Evolutionary conservation across 495 filamentous ascomycete genomes (phyloP), one percentile per base, ranked within the genome.

Genomic region (Apodospora peruviana): DNA sequence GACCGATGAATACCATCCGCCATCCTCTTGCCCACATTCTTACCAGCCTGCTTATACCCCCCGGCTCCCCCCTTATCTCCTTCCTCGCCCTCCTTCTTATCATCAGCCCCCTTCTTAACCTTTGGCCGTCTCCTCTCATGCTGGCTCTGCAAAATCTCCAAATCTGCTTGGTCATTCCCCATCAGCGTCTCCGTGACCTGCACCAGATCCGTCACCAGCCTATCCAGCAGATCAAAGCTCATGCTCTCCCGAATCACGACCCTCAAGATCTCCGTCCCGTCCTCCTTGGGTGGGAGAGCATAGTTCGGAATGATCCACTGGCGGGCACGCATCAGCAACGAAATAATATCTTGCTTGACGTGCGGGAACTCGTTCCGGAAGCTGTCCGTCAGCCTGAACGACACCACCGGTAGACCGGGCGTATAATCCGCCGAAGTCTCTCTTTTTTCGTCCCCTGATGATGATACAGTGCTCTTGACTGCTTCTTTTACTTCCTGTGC

Each of bases 231-330:
- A 57, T 88, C 85, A 22, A 86, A 64, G 29, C 73, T 80, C 80
- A 89, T 83, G 54, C 68, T 78, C 69, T 87, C 83, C 16, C 86
- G 71, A 9, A 89, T 68, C 1, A 87, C 85, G 9, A 88, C 75
- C 3, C 86, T 69, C 49, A 88, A 58, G 51, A 88, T 88, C 62
- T 88, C 85, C 2, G 73, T 85, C 21, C 74, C 68, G 3, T 81
- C 72, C 55, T 79, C 78, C 23, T 69, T 73, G 4, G 85, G 85
- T 16, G 86, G 84, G 5, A 88, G 68, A 3, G 82, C 77, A 57
- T 88, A 88, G 68, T 86, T 87, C 22, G 84, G 85, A 52, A 89
- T 82, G 52, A 88, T 87, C 67, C 87, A 88, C 63, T 86, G 84
- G 48, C 82, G 83, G 5, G 78, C 79, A 14, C 85, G 71, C 53